Evolutionary conservation across 2,329 filamentous ascomycete species (phyloP).

Genomic region (Pseudofabraea citricarpa): DNA sequence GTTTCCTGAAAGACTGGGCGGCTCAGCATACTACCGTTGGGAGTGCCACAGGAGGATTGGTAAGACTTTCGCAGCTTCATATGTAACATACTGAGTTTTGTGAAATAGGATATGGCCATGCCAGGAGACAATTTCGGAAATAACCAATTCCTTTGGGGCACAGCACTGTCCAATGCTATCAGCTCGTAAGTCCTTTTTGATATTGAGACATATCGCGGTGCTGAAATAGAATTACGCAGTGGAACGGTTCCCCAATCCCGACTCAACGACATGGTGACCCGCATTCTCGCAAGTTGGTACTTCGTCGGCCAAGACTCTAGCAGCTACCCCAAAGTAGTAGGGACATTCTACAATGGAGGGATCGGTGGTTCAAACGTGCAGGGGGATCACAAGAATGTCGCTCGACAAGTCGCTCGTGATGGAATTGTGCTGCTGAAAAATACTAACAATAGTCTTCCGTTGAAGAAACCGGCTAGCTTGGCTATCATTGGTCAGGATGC

Average conservation of each 20-base stretch:
- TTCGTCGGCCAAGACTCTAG: constrained; percentile 42
- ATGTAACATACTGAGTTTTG: constrained; percentile 3
- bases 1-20: constrained; percentile 60
- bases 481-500: constrained; percentile 61
- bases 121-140: constrained; percentile 60
- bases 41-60: constrained; percentile 63
- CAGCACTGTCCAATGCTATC: constrained; percentile 43
- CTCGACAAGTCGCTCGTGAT: constrained; percentile 48
- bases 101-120: constrained; percentile 69
- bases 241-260: constrained; percentile 53
- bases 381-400: constrained; percentile 58
- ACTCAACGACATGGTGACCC: constrained; percentile 61
- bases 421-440: constrained; percentile 68
- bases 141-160: constrained; percentile 47
- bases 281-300: constrained; percentile 61
- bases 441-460: constrained; percentile 47
- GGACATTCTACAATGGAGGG: constrained; percentile 31
- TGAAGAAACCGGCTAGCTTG: constrained; percentile 47
- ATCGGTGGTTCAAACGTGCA: constrained; percentile 40
- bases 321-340: constrained; percentile 48
- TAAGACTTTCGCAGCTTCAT: constrained; percentile 2
- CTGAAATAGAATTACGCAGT: constrained; percentile 34
- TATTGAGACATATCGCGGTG: constrained; percentile 7
- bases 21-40: constrained; percentile 69
- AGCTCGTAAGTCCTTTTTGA: constrained; percentile 20